Percentiles rank a stretch among this genome's conserved stretches.
These are phyloP conservation scores for Claviceps fusiformis DNA, from an alignment of 2,329 filamentous ascomycete genomes.

Conservation along the genomic window DNA sequence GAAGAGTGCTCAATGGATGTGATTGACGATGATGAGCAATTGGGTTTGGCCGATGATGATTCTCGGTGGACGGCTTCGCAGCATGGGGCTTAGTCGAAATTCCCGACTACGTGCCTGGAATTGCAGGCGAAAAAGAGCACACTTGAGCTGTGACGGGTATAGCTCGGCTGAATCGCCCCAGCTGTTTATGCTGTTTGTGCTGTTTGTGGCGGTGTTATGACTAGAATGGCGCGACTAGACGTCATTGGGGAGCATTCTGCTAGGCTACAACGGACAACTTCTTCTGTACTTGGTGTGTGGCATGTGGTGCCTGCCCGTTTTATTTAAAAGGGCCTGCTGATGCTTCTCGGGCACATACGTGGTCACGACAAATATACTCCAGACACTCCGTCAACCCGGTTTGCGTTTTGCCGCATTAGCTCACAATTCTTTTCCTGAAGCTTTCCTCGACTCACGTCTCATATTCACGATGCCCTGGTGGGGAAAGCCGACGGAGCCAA, in stretches of 20 bases:
- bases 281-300: too few relatives aligned
- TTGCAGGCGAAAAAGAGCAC: constrained; percentile 15
- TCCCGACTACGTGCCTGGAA: constrained; percentile 17
- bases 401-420: not conserved
- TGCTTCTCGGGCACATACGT: not conserved
- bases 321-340: too few relatives aligned
- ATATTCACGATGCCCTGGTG: constrained; percentile 27
- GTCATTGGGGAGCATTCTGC: not conserved
- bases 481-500: constrained; percentile 23
- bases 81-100: constrained; percentile 11
- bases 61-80: constrained; percentile 9
- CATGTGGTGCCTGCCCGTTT: too few relatives aligned
- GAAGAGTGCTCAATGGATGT: constrained; percentile 9
- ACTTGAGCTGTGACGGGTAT: constrained; percentile 13
- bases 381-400: not conserved
- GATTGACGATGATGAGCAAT: not conserved
- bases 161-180: constrained; percentile 12
- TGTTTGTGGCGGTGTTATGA: not conserved
- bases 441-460: not conserved
- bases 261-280: too few relatives aligned
- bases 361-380: not conserved
- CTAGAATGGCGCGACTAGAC: not conserved
- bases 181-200: not conserved
- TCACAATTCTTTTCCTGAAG: not conserved
- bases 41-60: constrained; percentile 10